A percentile compares a stretch with the other conserved stretches of the same genome.
phyloP scores from a whole-genome alignment of 208 protist genomes.

The Trichomonas tenax region DNA sequence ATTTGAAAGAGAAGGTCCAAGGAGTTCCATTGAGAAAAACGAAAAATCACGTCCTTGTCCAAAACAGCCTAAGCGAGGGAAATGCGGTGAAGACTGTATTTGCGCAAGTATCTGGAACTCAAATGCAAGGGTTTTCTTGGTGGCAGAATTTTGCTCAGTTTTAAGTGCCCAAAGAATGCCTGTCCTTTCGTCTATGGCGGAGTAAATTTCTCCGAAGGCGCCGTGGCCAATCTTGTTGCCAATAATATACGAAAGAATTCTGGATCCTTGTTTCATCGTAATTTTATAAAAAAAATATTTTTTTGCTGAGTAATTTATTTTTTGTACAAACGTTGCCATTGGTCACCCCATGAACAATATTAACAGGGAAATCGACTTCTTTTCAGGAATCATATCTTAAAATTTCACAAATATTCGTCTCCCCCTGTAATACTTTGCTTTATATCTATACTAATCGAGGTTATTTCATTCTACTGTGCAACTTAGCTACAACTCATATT shows the following conservation, averaged over 20 bases:
- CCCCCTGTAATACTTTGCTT: no score
- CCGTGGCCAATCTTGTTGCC: background rate
- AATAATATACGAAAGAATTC: background rate
- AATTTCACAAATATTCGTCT: no score
- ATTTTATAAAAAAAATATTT: no score
- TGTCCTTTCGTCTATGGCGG: background rate
- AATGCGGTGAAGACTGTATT: background rate
- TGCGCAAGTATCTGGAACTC: background rate
- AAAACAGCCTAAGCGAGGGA: background rate
- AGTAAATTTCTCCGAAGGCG: background rate
- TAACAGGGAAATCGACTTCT: no score
- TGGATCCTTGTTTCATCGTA: background rate
- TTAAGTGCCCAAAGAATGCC: background rate
- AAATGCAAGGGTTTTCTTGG: background rate
- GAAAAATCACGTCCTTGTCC: background rate
- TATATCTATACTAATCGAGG: no score
- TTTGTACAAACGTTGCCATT: no score
- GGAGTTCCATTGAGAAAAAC: background rate
- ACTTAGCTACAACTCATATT: no score
- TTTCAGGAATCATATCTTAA: no score
- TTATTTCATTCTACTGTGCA: no score
- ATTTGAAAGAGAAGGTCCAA: background rate
- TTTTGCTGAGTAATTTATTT: no score
- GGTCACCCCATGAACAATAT: no score
- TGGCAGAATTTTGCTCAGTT: background rate